Evolutionary conservation across 202 grass and related monocot genomes (phyloP).

Genomic region (Alloteropsis angusta): DNA sequence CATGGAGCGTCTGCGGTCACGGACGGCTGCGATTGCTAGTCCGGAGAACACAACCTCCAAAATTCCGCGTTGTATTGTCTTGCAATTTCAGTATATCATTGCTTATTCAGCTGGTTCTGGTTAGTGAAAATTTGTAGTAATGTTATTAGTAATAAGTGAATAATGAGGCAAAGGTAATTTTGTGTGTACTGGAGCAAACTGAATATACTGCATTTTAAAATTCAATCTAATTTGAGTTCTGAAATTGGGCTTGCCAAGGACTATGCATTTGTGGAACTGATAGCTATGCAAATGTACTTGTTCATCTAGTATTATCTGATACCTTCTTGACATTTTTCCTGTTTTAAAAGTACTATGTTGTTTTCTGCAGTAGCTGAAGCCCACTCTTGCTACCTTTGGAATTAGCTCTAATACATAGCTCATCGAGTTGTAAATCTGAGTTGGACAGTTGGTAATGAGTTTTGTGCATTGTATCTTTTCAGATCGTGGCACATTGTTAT

Average conservation of each 20-base stretch:
- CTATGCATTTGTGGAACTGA: background rate
- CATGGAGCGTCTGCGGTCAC: no score
- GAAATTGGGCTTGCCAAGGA: background rate
- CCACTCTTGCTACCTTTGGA: background rate
- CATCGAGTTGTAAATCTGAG: background rate
- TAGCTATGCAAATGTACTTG: background rate
- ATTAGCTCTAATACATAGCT: background rate
- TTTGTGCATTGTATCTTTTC: background rate
- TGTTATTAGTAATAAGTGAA: background rate
- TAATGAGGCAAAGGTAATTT: background rate
- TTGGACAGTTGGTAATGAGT: background rate
- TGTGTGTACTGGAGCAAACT: background rate
- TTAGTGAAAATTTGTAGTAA: background rate
- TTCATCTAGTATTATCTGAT: background rate
- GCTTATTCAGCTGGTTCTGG: background rate
- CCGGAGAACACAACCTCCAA: no score
- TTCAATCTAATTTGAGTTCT: background rate
- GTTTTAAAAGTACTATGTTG: background rate
- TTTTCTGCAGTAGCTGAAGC: background rate
- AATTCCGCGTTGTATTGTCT: no score
- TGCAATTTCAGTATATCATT: background rate
- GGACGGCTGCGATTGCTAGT: no score
- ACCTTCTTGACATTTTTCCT: background rate
- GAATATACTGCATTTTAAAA: background rate
- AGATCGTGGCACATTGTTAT: background rate